Conservation (phyloP, 1,139 yeast genomes). For the Groenewaldozyma sp. region DNA sequence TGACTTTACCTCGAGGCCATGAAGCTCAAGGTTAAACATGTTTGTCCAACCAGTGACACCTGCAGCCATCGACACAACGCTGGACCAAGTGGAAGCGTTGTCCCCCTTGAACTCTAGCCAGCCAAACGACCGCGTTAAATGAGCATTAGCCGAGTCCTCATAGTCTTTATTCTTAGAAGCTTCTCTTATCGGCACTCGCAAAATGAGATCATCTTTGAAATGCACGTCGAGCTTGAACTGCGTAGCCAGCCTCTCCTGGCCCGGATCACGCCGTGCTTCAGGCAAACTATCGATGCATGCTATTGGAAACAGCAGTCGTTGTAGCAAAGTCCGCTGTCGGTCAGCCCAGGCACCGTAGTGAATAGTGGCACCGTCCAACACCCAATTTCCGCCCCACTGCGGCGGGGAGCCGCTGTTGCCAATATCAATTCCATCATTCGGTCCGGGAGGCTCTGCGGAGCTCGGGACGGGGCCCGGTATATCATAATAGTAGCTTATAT, state of each 20-base stretch:
- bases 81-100: conserved; percentile 42
- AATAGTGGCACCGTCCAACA: conserved; percentile 52
- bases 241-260: conserved; percentile 44
- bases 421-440: conserved; percentile 38
- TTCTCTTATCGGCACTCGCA: conserved; percentile 79
- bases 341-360: conserved; percentile 97
- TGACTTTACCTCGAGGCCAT: conserved; percentile 57
- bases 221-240: conserved; percentile 47
- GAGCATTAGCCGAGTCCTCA: conserved; percentile 34
- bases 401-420: conserved; percentile 52
- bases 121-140: conserved; percentile 59
- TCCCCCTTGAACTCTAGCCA: conserved; percentile 75
- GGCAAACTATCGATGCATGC: conserved; percentile 48
- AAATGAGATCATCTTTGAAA: conserved; percentile 51
- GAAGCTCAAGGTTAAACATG: conserved; percentile 39
- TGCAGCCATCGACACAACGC: conserved; percentile 46
- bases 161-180: conserved; percentile 43
- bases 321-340: conserved; percentile 63
- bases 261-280: conserved; percentile 32
- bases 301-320: conserved; percentile 58
- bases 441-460: conserved; percentile 20
- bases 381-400: conserved; percentile 54
- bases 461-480: conserved; percentile 53
- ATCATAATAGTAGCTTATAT: conserved; percentile 58
- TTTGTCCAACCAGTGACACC: conserved; percentile 54